phyloP scores from a whole-genome alignment of 1,284 basidiomycete species.

The Sanghuangporus sanghuang region DNA sequence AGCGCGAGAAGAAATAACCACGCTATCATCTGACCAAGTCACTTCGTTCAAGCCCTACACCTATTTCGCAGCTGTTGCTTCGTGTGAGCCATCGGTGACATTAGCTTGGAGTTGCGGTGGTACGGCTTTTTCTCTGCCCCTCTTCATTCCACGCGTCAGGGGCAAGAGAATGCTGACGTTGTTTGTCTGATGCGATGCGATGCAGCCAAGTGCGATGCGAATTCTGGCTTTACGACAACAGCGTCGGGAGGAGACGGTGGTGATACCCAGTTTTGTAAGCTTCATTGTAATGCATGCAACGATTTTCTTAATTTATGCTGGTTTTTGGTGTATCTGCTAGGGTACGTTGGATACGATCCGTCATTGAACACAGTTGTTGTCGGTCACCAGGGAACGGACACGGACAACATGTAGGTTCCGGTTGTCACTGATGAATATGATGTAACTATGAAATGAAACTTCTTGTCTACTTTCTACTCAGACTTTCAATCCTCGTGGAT shows the following conservation, averaged over 20 bases:
- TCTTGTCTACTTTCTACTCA: background rate
- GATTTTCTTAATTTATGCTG: background rate
- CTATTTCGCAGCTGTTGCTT: slow-evolving; percentile 49
- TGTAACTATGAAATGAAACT: background rate
- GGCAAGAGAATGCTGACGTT: background rate
- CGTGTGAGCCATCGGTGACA: slow-evolving; percentile 43
- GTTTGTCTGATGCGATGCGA: background rate
- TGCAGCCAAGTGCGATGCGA: slow-evolving; percentile 47
- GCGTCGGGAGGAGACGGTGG: slow-evolving; percentile 58
- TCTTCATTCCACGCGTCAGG: background rate
- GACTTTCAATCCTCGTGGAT: slow-evolving; percentile 49
- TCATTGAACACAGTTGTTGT: slow-evolving; percentile 27
- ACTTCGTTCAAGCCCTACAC: slow-evolving; percentile 47
- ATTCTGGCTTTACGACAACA: slow-evolving; percentile 46
- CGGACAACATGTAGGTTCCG: slow-evolving; percentile 24
- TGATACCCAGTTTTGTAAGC: slow-evolving; percentile 42
- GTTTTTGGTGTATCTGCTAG: slow-evolving; percentile 17
- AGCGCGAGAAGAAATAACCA: slow-evolving; percentile 27
- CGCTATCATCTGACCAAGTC: slow-evolving; percentile 39
- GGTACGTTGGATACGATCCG: slow-evolving; percentile 33
- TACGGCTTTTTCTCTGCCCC: slow-evolving; percentile 19
- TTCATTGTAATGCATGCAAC: slow-evolving; percentile 4
- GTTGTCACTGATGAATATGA: background rate
- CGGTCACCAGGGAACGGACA: slow-evolving; percentile 31
- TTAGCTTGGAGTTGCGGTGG: slow-evolving; percentile 56